phyloP scores from a whole-genome alignment of 495 filamentous ascomycete genomes.

The Daldinia concentrica region DNA sequence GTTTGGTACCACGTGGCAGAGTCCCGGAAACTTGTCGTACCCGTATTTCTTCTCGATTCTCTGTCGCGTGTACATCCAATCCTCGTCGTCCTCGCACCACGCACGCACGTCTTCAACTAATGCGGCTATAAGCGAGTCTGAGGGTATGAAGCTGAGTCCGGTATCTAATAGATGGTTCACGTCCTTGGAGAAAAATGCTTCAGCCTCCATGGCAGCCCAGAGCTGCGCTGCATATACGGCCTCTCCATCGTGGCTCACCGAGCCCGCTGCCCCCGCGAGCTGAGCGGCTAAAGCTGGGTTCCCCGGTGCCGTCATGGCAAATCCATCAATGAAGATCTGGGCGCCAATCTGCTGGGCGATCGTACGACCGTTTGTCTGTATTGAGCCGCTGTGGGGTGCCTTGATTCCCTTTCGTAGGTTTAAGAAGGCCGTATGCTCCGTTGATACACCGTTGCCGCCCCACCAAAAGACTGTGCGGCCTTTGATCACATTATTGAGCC shows the following conservation, averaged over 20 bases:
- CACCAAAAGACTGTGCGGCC: conserved; percentile 47
- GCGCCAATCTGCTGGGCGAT: conserved; percentile 49
- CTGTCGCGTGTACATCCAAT: conserved; percentile 44
- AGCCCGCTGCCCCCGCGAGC: conserved; percentile 40
- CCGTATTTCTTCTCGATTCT: conserved; percentile 45
- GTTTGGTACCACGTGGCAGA: conserved; percentile 48
- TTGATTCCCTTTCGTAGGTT: conserved; percentile 44
- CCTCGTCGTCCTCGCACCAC: conserved; percentile 37
- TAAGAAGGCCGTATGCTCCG: conserved; percentile 48
- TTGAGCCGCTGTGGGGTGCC: conserved; percentile 43
- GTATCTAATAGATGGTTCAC: conserved; percentile 42
- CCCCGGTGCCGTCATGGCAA: conserved; percentile 40
- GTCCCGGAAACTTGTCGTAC: conserved; percentile 46
- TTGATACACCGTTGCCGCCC: conserved; percentile 48
- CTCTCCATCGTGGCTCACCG: conserved; percentile 48
- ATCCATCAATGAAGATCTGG: conserved; percentile 49
- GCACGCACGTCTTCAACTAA: conserved; percentile 35
- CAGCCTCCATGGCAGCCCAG: conserved; percentile 50
- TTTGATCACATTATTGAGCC: conserved; percentile 46
- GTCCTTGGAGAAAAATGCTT: conserved; percentile 42
- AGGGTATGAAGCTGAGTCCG: conserved; percentile 35
- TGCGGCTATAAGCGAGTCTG: conserved; percentile 33
- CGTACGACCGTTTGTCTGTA: conserved; percentile 38
- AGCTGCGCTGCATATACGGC: conserved; percentile 43
- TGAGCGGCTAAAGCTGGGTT: conserved; percentile 36